Evolutionary conservation across 2,329 filamentous ascomycete genomes (phyloP).

Genomic region (Trichoderma hamatum): DNA sequence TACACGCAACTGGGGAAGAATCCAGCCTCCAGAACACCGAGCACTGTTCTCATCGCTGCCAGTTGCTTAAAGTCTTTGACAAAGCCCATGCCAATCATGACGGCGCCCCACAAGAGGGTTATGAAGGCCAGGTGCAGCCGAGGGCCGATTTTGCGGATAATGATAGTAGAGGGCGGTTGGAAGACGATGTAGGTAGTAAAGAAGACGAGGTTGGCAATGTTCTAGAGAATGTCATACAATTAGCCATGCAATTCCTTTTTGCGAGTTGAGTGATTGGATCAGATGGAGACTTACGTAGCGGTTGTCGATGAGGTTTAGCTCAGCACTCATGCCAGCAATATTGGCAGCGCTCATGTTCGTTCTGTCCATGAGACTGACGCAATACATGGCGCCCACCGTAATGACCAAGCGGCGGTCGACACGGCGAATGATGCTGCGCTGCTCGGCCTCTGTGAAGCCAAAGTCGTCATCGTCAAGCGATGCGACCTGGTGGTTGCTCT

Average conservation of each 20-base stretch:
- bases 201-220: conserved; percentile 72
- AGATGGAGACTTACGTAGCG: conserved; percentile 46
- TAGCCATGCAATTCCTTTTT: background rate
- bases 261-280: background rate
- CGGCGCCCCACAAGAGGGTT: conserved; percentile 60
- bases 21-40: conserved; percentile 69
- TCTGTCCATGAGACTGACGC: conserved; percentile 75
- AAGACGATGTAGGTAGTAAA: conserved; percentile 74
- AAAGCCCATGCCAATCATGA: conserved; percentile 70
- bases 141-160: conserved; percentile 68
- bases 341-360: conserved; percentile 74
- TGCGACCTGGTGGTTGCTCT: conserved; percentile 49
- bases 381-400: conserved; percentile 69
- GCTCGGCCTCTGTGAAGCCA: conserved; percentile 62
- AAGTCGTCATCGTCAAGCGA: conserved; percentile 44
- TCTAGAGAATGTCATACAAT: conserved; percentile 38
- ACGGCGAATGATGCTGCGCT: conserved; percentile 67
- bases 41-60: conserved; percentile 58
- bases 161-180: conserved; percentile 70
- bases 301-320: conserved; percentile 51
- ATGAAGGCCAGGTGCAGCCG: conserved; percentile 58
- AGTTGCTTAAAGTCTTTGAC: conserved; percentile 55
- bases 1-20: conserved; percentile 74
- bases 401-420: conserved; percentile 68
- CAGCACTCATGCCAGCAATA: conserved; percentile 65